These are phyloP conservation scores for Apophysomyces sp. DNA, from an alignment of 371 early-diverging fungal genomes.

Conservation along the genomic window DNA sequence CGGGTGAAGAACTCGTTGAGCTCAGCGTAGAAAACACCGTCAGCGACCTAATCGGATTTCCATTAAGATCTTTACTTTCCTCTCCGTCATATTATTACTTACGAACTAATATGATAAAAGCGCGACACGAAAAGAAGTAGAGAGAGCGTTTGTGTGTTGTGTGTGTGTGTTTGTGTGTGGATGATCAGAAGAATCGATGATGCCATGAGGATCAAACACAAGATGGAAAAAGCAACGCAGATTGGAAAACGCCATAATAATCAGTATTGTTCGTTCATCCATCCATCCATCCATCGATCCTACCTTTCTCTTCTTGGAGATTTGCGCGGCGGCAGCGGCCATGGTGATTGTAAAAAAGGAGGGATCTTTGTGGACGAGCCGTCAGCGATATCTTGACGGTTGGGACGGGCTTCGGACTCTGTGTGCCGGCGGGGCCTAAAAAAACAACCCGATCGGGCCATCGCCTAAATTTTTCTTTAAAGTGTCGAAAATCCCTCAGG, in stretches of 20 bases:
- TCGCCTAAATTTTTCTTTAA: too few species aligned
- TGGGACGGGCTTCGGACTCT: conserved; percentile 1
- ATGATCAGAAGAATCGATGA: not conserved
- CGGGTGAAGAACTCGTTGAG: conserved; percentile 99
- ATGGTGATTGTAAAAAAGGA: conserved; percentile 36
- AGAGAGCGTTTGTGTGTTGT: too few species aligned
- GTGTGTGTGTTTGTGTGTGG: too few species aligned
- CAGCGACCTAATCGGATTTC: conserved; percentile 72
- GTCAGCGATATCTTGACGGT: conserved; percentile 1
- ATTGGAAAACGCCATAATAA: not conserved
- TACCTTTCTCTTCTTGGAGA: conserved; percentile 82
- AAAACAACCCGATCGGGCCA: not conserved
- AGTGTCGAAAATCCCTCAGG: too few species aligned
- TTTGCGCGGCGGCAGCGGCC: conserved; percentile 53
- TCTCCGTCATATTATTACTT: conserved; percentile 20
- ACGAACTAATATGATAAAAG: conserved; percentile 53
- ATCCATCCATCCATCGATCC: conserved; percentile 24
- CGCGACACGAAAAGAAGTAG: too few species aligned
- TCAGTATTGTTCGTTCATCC: conserved; percentile 23
- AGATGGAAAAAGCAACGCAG: not conserved
- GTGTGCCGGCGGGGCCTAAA: not conserved
- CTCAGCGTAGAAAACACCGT: conserved; percentile 99
- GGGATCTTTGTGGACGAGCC: conserved; percentile 10
- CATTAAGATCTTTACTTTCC: conserved; percentile 1
- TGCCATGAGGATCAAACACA: not conserved